Conservation (phyloP, 352 stramenopile genomes). For the Thalassiosira sp. region DNA sequence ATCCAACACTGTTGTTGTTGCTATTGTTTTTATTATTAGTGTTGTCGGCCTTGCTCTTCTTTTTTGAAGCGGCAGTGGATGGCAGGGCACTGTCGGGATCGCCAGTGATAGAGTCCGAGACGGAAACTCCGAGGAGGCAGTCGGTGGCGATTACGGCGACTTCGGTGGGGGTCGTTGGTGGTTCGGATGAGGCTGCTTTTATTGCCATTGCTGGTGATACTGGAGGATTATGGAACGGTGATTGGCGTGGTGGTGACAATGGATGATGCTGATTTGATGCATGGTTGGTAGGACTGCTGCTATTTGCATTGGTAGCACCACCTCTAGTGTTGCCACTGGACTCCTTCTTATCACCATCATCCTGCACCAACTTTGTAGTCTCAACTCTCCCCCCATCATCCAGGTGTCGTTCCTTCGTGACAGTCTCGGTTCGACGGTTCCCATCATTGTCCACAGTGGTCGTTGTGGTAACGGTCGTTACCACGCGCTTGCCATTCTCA, state of each 20-base stretch:
- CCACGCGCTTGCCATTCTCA: conserved; percentile 42
- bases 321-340: background rate
- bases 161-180: conserved; percentile 13
- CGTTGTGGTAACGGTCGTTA: conserved; percentile 40
- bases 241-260: too few relatives aligned
- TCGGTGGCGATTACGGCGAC: conserved; percentile 28
- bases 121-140: conserved; percentile 21
- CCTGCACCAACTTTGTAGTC: conserved; percentile 25
- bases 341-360: conserved; percentile 8
- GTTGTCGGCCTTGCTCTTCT: background rate
- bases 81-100: too few relatives aligned
- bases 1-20: conserved; percentile 3
- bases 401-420: conserved; percentile 31
- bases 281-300: background rate
- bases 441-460: conserved; percentile 35
- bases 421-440: conserved; percentile 29
- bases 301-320: background rate
- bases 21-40: conserved; percentile 3
- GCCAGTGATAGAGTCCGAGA: conserved; percentile 18
- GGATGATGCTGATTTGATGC: background rate
- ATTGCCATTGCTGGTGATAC: background rate
- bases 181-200: background rate
- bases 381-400: conserved; percentile 50
- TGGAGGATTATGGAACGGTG: conserved; percentile 1
- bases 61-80: too few relatives aligned